Percentiles rank a stretch among this genome's conserved stretches.
Evolutionary conservation across 108 stramenopile species (phyloP).

Genomic region (Craspedostauros australis): DNA sequence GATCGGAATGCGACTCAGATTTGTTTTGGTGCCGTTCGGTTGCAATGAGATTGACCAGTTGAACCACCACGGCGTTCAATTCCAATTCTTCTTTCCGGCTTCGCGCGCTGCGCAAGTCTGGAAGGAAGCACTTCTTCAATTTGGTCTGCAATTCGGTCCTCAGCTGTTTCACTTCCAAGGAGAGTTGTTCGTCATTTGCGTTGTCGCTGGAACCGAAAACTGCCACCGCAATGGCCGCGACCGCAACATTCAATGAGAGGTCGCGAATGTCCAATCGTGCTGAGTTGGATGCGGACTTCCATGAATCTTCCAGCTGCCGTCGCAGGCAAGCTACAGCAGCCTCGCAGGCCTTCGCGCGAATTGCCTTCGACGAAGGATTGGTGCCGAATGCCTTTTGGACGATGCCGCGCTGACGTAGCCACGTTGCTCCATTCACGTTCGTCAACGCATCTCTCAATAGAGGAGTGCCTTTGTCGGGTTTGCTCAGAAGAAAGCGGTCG

Average conservation of each 20-base stretch:
- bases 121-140: too few relatives aligned
- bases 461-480: neutral
- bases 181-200: neutral
- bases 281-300: neutral
- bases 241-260: neutral
- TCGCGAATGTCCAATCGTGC: neutral
- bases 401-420: conserved; percentile 3
- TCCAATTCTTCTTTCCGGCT: too few relatives aligned
- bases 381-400: neutral
- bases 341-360: neutral
- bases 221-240: neutral
- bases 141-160: too few relatives aligned
- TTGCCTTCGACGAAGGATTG: neutral
- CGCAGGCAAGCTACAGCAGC: neutral
- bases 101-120: too few relatives aligned
- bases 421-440: neutral
- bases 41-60: neutral
- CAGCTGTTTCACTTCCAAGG: neutral
- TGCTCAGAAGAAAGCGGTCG: too few relatives aligned
- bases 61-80: too few relatives aligned
- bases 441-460: neutral
- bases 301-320: neutral
- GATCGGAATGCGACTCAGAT: too few relatives aligned
- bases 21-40: neutral
- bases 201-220: neutral